A percentile compares a stretch with the other conserved stretches of the same genome.
These are phyloP conservation scores for Karstenula rhodostoma DNA, from an alignment of 2,329 filamentous ascomycete genomes.

Conservation along the genomic window DNA sequence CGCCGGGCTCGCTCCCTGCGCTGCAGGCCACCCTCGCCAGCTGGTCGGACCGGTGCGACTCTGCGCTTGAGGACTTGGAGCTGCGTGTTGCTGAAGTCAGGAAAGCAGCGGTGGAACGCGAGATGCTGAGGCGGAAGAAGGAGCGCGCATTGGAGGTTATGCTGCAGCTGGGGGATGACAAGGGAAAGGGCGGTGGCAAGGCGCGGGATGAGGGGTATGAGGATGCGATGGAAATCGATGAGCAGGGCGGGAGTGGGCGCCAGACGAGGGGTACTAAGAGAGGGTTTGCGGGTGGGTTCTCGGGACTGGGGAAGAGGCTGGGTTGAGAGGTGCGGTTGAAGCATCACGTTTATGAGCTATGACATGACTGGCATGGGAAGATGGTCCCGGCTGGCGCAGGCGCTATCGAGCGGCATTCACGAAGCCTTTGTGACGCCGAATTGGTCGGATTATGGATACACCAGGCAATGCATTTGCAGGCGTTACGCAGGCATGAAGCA, in stretches of 20 bases:
- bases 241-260: constrained; percentile 42
- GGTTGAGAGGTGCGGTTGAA: constrained; percentile 22
- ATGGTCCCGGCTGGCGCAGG: background rate
- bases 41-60: constrained; percentile 82
- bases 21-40: constrained; percentile 73
- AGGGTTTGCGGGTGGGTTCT: constrained; percentile 34
- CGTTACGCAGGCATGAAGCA: background rate
- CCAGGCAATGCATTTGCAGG: background rate
- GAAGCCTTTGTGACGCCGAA: too few relatives aligned
- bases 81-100: constrained; percentile 75
- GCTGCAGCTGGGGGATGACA: constrained; percentile 38
- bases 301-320: constrained; percentile 37
- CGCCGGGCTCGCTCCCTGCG: constrained; percentile 72
- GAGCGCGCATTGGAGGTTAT: constrained; percentile 48
- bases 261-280: constrained; percentile 41
- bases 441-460: background rate
- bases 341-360: background rate
- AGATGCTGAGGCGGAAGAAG: constrained; percentile 54
- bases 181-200: constrained; percentile 33
- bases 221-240: constrained; percentile 50
- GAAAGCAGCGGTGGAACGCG: constrained; percentile 49
- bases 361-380: background rate
- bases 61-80: constrained; percentile 78
- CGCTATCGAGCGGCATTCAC: background rate
- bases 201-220: constrained; percentile 32